Percentiles rank a stretch among this genome's conserved stretches.
phyloP scores from a whole-genome alignment of 2,329 filamentous ascomycete genomes.

The Epichloe glyceriae region DNA sequence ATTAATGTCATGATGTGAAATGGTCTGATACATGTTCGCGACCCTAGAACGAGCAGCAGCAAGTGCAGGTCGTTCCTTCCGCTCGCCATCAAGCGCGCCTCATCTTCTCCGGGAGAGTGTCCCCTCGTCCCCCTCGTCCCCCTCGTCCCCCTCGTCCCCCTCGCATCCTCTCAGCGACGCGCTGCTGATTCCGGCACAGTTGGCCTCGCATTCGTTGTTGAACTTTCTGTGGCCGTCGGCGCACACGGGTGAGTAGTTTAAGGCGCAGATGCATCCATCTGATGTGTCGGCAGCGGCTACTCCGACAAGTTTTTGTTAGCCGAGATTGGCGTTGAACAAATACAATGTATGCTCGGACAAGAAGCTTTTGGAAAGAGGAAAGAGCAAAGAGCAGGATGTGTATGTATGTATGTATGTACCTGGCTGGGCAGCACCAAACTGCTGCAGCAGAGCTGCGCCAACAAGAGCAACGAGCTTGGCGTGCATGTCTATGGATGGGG shows the following conservation, averaged over 20 bases:
- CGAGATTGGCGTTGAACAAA: background rate
- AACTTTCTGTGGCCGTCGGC: background rate
- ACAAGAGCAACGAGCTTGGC: slow-evolving; percentile 57
- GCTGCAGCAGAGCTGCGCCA: slow-evolving; percentile 22
- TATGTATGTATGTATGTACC: too few species aligned
- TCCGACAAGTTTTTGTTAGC: too few species aligned
- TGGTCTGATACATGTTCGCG: too few species aligned
- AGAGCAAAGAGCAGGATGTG: too few species aligned
- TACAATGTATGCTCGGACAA: background rate
- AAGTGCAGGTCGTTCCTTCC: too few species aligned
- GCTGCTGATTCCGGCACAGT: background rate
- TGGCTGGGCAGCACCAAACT: slow-evolving; percentile 65
- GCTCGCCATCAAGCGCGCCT: too few species aligned
- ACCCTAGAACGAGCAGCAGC: too few species aligned
- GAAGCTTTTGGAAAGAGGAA: too few species aligned
- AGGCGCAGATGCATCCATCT: background rate
- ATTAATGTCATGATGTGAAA: too few species aligned
- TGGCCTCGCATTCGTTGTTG: background rate
- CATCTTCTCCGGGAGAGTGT: too few species aligned
- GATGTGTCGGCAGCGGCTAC: too few species aligned
- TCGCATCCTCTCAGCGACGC: accelerated
- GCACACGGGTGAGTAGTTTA: background rate
- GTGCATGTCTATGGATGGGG: slow-evolving; percentile 33
- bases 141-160: background rate
- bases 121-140: background rate